Base-by-base conservation (phyloP, 2,329 filamentous ascomycete species). In the Talaromyces rugulosus region DNA sequence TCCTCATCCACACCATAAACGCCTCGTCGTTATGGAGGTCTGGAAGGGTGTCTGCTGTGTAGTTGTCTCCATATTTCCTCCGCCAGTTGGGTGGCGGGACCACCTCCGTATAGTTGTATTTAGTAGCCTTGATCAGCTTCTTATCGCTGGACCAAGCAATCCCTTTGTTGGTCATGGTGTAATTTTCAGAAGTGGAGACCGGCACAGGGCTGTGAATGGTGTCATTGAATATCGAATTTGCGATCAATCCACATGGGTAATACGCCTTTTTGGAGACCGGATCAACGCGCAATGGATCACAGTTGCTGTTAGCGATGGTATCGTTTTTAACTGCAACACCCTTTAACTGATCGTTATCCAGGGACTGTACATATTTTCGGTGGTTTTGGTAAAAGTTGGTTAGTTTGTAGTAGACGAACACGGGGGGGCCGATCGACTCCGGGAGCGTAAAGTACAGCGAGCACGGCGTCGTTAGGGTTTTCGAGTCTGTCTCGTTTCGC, bases 321-420 rank as follows among this genome's bases (percentile, higher is more conserved):
- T 68, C 69, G 62, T 83, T 84, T 34, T 81, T 80, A 18, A 90
- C 83, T 11, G 82, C 83, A 5, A 87, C 81, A 53, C 93, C 95
- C 67, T 89, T 90, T 59, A 99, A 82, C 77, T 99, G 95, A 58
- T 90, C 83, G 62, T 88, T 84, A 71, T 93, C 89, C 70, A 96
- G 89, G 1, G 91, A 96, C 72, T 92, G 90, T 64, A 97, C 95
- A 69, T 99, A 99, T 76, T 94, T 89, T 67, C 95, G 89, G 74
- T 99, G 95, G 74, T 99, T 99, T 78, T 99, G 95, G 81, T 98
- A 98, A 80, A 99, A 99, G 79, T 98, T 96, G 62, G 92, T 94
- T 65, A 99, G 87, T 68, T 90, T 89, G 77, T 99, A 99, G 81
- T 97, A 99, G 77, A 98, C 87, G 64, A 94, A 85, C 11, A 99